Evolutionary conservation across 2,329 filamentous ascomycete species (phyloP).

Genomic region (Sarocladium strictum): DNA sequence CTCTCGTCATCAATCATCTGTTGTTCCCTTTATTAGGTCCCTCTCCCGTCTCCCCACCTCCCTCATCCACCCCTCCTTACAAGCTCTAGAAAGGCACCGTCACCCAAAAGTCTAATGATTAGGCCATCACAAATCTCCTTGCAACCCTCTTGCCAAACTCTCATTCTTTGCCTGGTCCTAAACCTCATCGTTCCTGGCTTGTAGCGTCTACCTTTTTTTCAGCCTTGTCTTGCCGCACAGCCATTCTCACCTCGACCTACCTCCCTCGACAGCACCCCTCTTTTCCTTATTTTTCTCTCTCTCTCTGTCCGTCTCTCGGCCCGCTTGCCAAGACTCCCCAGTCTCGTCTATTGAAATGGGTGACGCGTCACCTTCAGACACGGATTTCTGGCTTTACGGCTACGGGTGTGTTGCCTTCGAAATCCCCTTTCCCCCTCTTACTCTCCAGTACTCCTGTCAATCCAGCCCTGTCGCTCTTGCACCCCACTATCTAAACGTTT

Average conservation of each 20-base stretch:
- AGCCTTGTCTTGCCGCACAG: neutral
- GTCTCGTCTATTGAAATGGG: slow-evolving; percentile 3
- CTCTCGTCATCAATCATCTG: too few relatives aligned
- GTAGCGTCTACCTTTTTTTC: neutral
- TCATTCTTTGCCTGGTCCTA: neutral
- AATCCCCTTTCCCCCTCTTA: slow-evolving; percentile 1
- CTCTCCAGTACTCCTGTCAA: neutral
- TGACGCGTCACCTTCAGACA: slow-evolving; percentile 9
- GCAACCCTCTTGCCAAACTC: neutral
- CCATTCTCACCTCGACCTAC: neutral
- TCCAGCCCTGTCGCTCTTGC: neutral
- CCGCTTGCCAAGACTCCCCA: neutral
- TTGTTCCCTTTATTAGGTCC: too few relatives aligned
- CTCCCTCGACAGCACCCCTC: neutral
- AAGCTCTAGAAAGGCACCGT: neutral
- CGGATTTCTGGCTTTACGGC: slow-evolving; percentile 94
- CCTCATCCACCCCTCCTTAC: neutral
- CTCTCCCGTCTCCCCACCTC: neutral
- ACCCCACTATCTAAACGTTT: neutral
- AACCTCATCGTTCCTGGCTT: neutral
- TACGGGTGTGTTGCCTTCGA: slow-evolving; percentile 67
- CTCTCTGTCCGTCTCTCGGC: neutral
- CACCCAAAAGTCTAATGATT: neutral
- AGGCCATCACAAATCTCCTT: neutral
- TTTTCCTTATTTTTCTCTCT: neutral